Conservation (phyloP, 2,329 filamentous ascomycete species). For the Fusarium coicis region DNA sequence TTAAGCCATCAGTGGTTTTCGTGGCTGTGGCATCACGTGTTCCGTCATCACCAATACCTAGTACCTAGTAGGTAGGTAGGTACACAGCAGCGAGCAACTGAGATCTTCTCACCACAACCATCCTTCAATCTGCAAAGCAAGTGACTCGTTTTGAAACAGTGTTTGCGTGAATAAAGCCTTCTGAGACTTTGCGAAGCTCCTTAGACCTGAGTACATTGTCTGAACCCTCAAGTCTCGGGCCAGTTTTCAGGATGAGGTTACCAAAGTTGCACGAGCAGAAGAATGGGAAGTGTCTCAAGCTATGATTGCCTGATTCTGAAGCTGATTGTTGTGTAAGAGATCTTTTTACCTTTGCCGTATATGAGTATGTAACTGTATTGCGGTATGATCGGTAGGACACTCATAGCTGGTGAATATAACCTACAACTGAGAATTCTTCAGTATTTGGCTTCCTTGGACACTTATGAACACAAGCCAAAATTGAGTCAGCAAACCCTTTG, state of each 20-base stretch:
- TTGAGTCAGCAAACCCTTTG: not conserved
- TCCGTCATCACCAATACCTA: not conserved
- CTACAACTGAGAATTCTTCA: not conserved
- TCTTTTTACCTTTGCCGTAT: not conserved
- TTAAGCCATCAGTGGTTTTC: not conserved
- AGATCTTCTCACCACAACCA: not conserved
- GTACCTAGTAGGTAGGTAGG: not conserved
- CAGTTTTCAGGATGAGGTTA: constrained; percentile 4
- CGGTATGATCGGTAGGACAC: too few relatives aligned
- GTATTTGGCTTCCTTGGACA: not conserved
- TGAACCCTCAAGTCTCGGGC: constrained; percentile 14
- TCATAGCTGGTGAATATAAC: not conserved
- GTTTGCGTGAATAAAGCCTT: not conserved
- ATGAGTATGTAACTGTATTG: not conserved
- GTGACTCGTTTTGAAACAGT: constrained; percentile 9
- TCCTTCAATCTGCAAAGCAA: not conserved
- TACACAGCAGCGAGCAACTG: not conserved
- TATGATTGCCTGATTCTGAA: constrained; percentile 7
- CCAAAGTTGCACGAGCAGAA: constrained; percentile 13
- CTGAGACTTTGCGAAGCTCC: not conserved
- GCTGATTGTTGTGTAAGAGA: not conserved
- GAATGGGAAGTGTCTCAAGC: constrained; percentile 22
- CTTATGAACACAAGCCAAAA: not conserved
- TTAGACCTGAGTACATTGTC: not conserved
- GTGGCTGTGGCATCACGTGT: constrained; percentile 31